A percentile compares a stretch with the other conserved stretches of the same genome.
These are phyloP conservation scores for Penicillium daleae DNA, from an alignment of 495 filamentous ascomycete genomes.

Conservation along the genomic window DNA sequence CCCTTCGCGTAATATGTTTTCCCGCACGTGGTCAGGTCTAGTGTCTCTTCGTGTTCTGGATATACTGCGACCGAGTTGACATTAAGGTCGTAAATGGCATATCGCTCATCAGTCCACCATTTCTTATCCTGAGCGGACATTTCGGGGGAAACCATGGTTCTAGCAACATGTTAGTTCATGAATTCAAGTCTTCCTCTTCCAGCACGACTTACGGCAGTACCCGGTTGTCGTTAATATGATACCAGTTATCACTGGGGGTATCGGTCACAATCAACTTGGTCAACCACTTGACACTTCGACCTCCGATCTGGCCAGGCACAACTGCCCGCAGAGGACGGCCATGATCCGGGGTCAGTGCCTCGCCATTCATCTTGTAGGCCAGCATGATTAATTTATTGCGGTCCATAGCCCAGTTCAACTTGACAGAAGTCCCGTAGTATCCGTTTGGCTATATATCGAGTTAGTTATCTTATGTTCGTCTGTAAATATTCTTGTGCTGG, in stretches of 20 bases:
- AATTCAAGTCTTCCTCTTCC: background rate
- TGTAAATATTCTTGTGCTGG: no score
- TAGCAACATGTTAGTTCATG: constrained; percentile 21
- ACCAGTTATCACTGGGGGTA: constrained; percentile 89
- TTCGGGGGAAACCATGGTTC: constrained; percentile 83
- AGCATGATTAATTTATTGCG: constrained; percentile 85
- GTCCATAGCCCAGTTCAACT: constrained; percentile 88
- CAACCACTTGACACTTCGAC: constrained; percentile 94
- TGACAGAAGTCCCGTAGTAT: constrained; percentile 86
- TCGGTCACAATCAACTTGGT: constrained; percentile 81
- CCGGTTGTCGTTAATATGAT: constrained; percentile 93
- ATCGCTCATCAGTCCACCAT: constrained; percentile 90
- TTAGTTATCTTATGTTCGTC: constrained; percentile 8
- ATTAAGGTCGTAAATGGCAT: constrained; percentile 93
- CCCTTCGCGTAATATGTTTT: constrained; percentile 70
- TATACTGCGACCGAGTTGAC: constrained; percentile 84
- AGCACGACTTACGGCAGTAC: constrained; percentile 69
- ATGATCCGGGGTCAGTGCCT: constrained; percentile 81
- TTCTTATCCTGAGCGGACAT: constrained; percentile 72
- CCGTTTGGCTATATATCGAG: constrained; percentile 69
- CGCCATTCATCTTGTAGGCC: constrained; percentile 92
- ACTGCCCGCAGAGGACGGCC: constrained; percentile 83
- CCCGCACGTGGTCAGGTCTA: constrained; percentile 54
- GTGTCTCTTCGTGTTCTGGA: constrained; percentile 77
- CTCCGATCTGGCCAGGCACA: constrained; percentile 92